These are phyloP conservation scores for Dentipellis fragilis DNA, from an alignment of 768 basidiomycete species.

Conservation along the genomic window DNA sequence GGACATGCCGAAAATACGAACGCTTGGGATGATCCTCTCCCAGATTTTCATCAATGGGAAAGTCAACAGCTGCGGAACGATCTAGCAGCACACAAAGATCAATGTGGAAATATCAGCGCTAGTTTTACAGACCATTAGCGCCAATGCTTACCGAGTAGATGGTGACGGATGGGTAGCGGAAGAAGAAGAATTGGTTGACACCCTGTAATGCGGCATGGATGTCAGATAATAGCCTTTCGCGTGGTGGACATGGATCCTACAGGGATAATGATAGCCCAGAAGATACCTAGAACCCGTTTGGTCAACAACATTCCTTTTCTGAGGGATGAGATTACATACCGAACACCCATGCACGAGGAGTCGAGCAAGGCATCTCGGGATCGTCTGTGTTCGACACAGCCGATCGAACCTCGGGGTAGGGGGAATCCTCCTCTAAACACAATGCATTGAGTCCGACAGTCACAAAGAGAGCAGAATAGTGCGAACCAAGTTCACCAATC, in stretches of 20 bases:
- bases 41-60: conserved; percentile 62
- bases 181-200: conserved; percentile 42
- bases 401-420: conserved; percentile 43
- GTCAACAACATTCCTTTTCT: conserved; percentile 26
- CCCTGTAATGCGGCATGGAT: conserved; percentile 16
- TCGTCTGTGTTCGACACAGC: conserved; percentile 39
- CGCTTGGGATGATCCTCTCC: conserved; percentile 48
- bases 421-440: conserved; percentile 32
- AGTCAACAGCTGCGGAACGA: conserved; percentile 62
- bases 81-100: conserved; percentile 17
- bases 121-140: conserved; percentile 1
- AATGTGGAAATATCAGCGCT: background rate
- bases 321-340: conserved; percentile 69
- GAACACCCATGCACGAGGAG: conserved; percentile 26
- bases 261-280: background rate
- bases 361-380: conserved; percentile 26
- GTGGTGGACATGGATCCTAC: background rate
- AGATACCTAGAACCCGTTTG: background rate
- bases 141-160: background rate
- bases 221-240: background rate
- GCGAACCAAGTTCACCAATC: background rate
- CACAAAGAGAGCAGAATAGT: background rate
- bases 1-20: conserved; percentile 45
- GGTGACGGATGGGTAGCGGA: conserved; percentile 29
- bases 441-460: background rate